Percentiles rank a stretch among this genome's conserved stretches.
phyloP scores from a whole-genome alignment of 805 yeast genomes.

The Ogataea paraovalis region DNA sequence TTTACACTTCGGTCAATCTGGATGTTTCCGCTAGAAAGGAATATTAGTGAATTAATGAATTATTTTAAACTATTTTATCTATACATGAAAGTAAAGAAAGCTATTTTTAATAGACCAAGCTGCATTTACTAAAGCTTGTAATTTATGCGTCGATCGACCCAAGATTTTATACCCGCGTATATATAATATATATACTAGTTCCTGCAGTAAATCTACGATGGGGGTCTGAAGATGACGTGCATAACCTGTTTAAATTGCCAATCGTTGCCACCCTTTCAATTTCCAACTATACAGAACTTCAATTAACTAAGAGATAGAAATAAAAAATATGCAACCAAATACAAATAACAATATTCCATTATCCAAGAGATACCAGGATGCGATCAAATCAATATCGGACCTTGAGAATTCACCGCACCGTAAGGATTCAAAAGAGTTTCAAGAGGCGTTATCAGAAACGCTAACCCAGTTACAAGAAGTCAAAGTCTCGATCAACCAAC shows the following conservation, averaged over 20 bases:
- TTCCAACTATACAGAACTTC: too few species aligned
- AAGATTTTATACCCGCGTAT: not conserved
- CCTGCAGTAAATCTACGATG: too few species aligned
- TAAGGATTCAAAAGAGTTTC: constrained; percentile 21
- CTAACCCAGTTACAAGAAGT: constrained; percentile 9
- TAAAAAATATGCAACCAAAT: not conserved
- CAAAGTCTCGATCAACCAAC: constrained; percentile 37
- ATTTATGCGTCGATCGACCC: not conserved
- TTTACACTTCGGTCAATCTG: not conserved
- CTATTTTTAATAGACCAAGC: too few species aligned
- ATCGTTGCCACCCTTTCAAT: too few species aligned
- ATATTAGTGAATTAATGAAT: not conserved
- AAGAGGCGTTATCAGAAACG: constrained; percentile 7
- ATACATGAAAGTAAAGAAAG: too few species aligned
- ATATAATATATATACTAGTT: too few species aligned
- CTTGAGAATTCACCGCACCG: constrained; percentile 15
- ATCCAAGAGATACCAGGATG: constrained; percentile 14
- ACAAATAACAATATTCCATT: constrained; percentile 7
- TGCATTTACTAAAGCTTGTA: too few species aligned
- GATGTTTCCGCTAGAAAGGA: not conserved
- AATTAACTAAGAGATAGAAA: too few species aligned
- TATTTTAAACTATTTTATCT: not conserved
- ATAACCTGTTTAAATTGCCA: too few species aligned
- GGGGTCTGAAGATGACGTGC: too few species aligned
- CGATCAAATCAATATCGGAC: constrained; percentile 5